These are phyloP conservation scores for Mortierella alpina DNA, from an alignment of 192 early-diverging fungal genomes.

Conservation along the genomic window DNA sequence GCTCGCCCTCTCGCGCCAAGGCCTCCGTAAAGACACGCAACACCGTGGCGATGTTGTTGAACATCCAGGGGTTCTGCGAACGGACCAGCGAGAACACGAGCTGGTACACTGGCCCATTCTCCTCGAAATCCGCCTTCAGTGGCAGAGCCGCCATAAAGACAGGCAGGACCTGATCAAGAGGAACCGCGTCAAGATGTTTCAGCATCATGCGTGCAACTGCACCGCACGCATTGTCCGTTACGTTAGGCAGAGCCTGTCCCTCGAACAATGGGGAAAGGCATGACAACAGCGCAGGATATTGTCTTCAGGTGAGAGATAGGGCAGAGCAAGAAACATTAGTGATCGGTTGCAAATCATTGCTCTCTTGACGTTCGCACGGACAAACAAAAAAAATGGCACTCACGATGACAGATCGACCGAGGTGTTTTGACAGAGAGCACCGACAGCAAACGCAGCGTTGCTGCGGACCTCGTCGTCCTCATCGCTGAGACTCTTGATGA, in stretches of 20 bases:
- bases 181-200: constrained; percentile 75
- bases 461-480: constrained; percentile 86
- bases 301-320: constrained; percentile 51
- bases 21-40: constrained; percentile 68
- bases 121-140: constrained; percentile 78
- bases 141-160: constrained; percentile 76
- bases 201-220: constrained; percentile 82
- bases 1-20: constrained; percentile 68
- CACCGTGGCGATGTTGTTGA: constrained; percentile 61
- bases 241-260: constrained; percentile 59
- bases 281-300: constrained; percentile 71
- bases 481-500: constrained; percentile 78
- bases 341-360: background rate
- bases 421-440: constrained; percentile 75
- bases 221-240: constrained; percentile 83
- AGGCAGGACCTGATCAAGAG: constrained; percentile 76
- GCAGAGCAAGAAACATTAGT: constrained; percentile 54
- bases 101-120: constrained; percentile 83
- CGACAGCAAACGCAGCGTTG: constrained; percentile 87
- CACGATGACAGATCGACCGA: constrained; percentile 73
- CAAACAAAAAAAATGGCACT: constrained; percentile 2
- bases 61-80: constrained; percentile 62
- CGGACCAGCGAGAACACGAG: constrained; percentile 74
- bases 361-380: too few species aligned
- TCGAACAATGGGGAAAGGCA: constrained; percentile 74